Evolutionary conservation across 2,329 filamentous ascomycete genomes (phyloP), one percentile per base, ranked within the genome.

Genomic region (Fusarium nematophilum): DNA sequence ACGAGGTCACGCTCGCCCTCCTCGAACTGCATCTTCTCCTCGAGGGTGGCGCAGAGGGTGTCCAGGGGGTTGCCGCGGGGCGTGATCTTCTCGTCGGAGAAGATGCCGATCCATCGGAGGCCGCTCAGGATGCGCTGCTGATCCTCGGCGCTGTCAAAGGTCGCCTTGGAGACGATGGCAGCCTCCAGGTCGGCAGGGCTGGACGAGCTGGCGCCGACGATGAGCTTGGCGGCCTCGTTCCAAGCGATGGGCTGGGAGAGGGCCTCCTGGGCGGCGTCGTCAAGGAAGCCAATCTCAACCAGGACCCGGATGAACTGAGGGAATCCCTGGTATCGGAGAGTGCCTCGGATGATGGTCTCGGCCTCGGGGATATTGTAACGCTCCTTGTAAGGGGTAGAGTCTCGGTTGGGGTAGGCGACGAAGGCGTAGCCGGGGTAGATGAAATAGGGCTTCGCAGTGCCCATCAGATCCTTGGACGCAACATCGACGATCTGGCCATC

Each of bases 301-400:
- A 98, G 87, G 21, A 89, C 86, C 74, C 90, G 90, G 79, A 97
- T 86, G 77, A 97, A 94, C 75, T 96, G 86, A 3, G 93, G 93
- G 85, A 97, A 97, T 37, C 94, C 93, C 65, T 86, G 83, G 81
- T 95, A 98, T 65, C 94, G 84, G 29, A 97, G 85, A 25, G 93
- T 96, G 60, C 76, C 91, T 45, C 92, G 86, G 74, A 97, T 82
- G 70, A 97, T 86, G 45, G 91, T 97, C 77, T 96, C 90, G 11
- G 92, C 92, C 81, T 98, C 94, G 45, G 93, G 93, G 72, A 97
- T 97, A 77, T 86, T 79, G 85, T 97, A 97, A 61, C 91, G 87
- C 83, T 96, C 89, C 73, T 87, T 89, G 86, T 95, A 98, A 8
- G 86, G 83, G 13, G 91, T 95, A 15, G 89, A 93, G 79, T 98